Conservation (phyloP, 148 eudicot species). For the Oxyria digyna region DNA sequence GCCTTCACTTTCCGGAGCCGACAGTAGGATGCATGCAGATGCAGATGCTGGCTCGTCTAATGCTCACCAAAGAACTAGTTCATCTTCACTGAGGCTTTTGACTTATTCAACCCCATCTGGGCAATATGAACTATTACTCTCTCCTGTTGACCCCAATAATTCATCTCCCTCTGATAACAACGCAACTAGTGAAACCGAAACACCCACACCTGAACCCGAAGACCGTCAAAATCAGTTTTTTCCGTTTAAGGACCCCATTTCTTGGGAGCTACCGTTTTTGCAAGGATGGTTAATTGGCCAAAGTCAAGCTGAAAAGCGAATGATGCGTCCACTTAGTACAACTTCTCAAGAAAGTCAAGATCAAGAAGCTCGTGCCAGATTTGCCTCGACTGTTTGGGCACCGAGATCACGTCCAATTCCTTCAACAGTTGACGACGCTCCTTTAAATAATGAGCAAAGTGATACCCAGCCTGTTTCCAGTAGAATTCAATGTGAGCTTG, state of each 20-base stretch:
- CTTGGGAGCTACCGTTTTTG: constrained; percentile 88
- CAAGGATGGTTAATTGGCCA: constrained; percentile 98
- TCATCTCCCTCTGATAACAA: constrained; percentile 33
- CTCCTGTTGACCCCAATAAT: constrained; percentile 52
- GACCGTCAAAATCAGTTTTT: constrained; percentile 57
- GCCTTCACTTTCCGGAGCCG: constrained; percentile 52
- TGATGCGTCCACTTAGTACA: constrained; percentile 38
- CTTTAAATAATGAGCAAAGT: constrained; percentile 24
- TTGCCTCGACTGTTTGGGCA: constrained; percentile 38
- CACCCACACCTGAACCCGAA: constrained; percentile 34
- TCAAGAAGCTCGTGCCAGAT: constrained; percentile 29
- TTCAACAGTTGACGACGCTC: constrained; percentile 24
- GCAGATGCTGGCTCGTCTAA: constrained; percentile 24
- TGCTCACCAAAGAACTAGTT: constrained; percentile 40
- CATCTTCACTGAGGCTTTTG: constrained; percentile 70
- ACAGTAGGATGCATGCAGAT: constrained; percentile 43
- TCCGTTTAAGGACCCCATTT: constrained; percentile 65
- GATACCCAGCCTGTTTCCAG: constrained; percentile 38
- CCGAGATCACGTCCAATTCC: constrained; percentile 31
- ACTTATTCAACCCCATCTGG: constrained; percentile 94
- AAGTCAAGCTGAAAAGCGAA: constrained; percentile 82
- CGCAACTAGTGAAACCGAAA: constrained; percentile 31
- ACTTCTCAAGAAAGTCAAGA: constrained; percentile 31
- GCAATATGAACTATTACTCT: constrained; percentile 79
- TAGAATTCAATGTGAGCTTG: constrained; percentile 74